Percentiles rank a stretch among this genome's conserved stretches.
phyloP scores from a whole-genome alignment of 169 alveolate genomes.

The Plasmodium cynomolgi region DNA sequence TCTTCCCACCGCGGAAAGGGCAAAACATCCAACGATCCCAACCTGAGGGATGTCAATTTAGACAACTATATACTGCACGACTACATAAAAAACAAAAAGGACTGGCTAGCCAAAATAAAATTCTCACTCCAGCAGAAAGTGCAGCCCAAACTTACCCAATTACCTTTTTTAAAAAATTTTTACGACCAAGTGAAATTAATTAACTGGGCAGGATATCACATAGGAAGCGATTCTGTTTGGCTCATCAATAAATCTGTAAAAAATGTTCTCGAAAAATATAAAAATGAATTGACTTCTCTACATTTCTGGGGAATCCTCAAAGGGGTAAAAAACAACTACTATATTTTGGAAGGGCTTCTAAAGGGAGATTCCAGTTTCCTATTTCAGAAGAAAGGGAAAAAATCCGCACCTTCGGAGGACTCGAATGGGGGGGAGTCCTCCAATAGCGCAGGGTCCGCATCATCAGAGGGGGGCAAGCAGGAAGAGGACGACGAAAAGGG shows the following conservation, averaged over 20 bases:
- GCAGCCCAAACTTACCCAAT: not conserved
- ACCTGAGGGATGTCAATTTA: constrained; percentile 4
- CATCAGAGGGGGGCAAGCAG: not conserved
- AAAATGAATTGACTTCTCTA: constrained; percentile 15
- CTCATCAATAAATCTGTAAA: constrained; percentile 26
- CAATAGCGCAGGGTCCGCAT: not conserved
- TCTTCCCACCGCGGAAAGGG: not conserved
- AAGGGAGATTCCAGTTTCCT: constrained; percentile 1
- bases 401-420: not conserved
- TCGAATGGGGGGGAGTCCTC: not conserved
- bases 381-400: not conserved
- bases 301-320: constrained; percentile 63
- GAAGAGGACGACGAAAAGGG: not conserved
- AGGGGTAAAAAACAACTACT: constrained; percentile 51
- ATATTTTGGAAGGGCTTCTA: constrained; percentile 46
- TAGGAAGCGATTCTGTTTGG: constrained; percentile 26
- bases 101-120: constrained; percentile 44
- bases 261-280: constrained; percentile 31
- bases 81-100: constrained; percentile 42
- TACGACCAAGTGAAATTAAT: constrained; percentile 45
- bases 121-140: not conserved
- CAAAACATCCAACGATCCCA: not conserved
- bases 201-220: constrained; percentile 65
- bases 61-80: constrained; percentile 32
- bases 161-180: constrained; percentile 34